A percentile compares a stretch with the other conserved stretches of the same genome.
phyloP scores from a whole-genome alignment of 1,139 yeast species.

The Debaryomyces nepalensis region DNA sequence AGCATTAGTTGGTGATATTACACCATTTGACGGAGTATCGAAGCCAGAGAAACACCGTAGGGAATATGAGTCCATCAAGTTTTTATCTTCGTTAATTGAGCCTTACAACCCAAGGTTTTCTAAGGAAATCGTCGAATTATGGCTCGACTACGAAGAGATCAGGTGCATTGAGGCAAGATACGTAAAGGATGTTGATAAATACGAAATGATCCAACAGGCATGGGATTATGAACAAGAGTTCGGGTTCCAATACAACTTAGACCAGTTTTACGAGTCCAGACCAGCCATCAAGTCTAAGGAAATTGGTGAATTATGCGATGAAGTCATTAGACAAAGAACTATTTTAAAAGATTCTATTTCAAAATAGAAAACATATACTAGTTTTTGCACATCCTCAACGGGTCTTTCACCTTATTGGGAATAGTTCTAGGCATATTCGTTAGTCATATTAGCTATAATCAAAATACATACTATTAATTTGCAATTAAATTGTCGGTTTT shows the following conservation, averaged over 20 bases:
- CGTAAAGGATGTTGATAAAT: constrained; percentile 93
- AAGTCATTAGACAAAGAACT: constrained; percentile 61
- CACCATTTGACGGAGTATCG: constrained; percentile 78
- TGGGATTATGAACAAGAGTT: constrained; percentile 82
- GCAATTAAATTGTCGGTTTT: background rate
- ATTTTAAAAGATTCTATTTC: constrained; percentile 38
- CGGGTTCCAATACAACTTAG: constrained; percentile 59
- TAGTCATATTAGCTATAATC: too few species aligned
- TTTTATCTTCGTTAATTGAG: constrained; percentile 61
- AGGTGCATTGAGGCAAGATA: constrained; percentile 82
- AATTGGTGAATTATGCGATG: constrained; percentile 72
- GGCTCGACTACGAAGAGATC: constrained; percentile 92
- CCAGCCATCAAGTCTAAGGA: constrained; percentile 71
- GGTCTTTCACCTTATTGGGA: too few species aligned
- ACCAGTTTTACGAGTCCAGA: constrained; percentile 72
- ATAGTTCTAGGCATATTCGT: constrained; percentile 1
- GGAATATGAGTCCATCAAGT: constrained; percentile 74
- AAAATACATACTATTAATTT: constrained; percentile 1
- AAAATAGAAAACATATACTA: background rate
- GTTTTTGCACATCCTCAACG: background rate
- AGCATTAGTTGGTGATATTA: constrained; percentile 90
- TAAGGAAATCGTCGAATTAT: constrained; percentile 66
- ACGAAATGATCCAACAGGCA: constrained; percentile 87
- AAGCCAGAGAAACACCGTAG: constrained; percentile 77
- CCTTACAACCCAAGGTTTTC: constrained; percentile 71